Conservation (phyloP, 1,139 yeast species). For the Nakaseomyces glabratus region DNA sequence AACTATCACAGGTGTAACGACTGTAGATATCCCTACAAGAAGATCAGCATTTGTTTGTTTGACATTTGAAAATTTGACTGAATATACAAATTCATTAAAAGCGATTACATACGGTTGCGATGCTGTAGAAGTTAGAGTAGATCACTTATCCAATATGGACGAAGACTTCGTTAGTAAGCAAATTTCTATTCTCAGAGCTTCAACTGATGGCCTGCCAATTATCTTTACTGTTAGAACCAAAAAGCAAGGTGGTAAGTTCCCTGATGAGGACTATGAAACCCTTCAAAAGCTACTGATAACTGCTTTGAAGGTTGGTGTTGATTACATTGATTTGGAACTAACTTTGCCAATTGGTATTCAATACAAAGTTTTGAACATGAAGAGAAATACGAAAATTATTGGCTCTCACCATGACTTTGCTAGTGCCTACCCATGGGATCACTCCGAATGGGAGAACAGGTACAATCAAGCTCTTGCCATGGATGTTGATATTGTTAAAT, state of each 20-base stretch:
- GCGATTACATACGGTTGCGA: conserved; percentile 59
- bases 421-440: conserved; percentile 56
- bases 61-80: conserved; percentile 50
- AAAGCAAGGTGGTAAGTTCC: conserved; percentile 77
- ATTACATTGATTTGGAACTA: conserved; percentile 47
- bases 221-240: conserved; percentile 71
- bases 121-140: conserved; percentile 81
- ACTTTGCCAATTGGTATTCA: conserved; percentile 33
- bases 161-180: conserved; percentile 61
- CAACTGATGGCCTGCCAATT: conserved; percentile 57
- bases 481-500: conserved; percentile 69
- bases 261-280: conserved; percentile 42
- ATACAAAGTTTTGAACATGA: conserved; percentile 38
- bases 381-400: conserved; percentile 59
- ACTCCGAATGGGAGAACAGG: conserved; percentile 64
- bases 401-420: conserved; percentile 73
- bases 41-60: conserved; percentile 69
- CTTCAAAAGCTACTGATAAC: conserved; percentile 46
- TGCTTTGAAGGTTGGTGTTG: conserved; percentile 63
- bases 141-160: conserved; percentile 47
- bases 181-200: conserved; percentile 56
- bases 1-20: conserved; percentile 53
- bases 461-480: conserved; percentile 58
- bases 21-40: conserved; percentile 38
- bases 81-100: conserved; percentile 40